These are phyloP conservation scores for Chloranthus sessilifolius DNA, from an alignment of 164 flowering plant species.

Conservation along the genomic window DNA sequence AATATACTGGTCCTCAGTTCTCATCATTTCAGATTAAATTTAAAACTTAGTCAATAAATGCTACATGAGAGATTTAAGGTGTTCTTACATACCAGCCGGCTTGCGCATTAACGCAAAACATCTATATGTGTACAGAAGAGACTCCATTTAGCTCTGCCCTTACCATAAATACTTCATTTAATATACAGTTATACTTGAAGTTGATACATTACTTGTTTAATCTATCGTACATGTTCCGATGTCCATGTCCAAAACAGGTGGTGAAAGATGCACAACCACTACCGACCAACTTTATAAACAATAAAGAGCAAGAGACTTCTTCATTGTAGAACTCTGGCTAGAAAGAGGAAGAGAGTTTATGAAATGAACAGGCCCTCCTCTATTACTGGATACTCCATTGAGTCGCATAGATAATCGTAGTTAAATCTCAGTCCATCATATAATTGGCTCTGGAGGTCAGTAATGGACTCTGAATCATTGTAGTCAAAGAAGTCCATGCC, in stretches of 20 bases:
- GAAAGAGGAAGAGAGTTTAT: conserved; percentile 20
- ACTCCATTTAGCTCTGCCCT: no score
- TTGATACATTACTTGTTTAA: no score
- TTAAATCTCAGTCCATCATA: conserved; percentile 39
- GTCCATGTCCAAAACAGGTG: conserved; percentile 16
- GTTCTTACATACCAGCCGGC: no score
- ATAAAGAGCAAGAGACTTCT: conserved; percentile 10
- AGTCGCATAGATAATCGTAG: conserved; percentile 35
- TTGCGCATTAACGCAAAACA: no score
- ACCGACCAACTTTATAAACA: neutral
- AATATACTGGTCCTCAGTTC: no score
- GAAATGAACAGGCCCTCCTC: conserved; percentile 61
- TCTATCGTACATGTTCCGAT: no score
- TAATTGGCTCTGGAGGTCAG: conserved; percentile 32
- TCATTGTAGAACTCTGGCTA: conserved; percentile 9
- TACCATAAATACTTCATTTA: no score
- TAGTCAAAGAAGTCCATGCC: conserved; percentile 29
- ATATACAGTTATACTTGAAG: no score
- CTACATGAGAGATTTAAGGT: no score
- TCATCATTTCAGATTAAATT: no score
- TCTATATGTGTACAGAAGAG: no score
- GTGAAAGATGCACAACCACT: conserved; percentile 5
- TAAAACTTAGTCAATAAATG: no score
- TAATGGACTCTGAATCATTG: conserved; percentile 26
- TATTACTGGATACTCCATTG: conserved; percentile 37